Evolutionary conservation across 2,329 filamentous ascomycete genomes (phyloP).

Genomic region (Paraconiothyrium brasiliense): DNA sequence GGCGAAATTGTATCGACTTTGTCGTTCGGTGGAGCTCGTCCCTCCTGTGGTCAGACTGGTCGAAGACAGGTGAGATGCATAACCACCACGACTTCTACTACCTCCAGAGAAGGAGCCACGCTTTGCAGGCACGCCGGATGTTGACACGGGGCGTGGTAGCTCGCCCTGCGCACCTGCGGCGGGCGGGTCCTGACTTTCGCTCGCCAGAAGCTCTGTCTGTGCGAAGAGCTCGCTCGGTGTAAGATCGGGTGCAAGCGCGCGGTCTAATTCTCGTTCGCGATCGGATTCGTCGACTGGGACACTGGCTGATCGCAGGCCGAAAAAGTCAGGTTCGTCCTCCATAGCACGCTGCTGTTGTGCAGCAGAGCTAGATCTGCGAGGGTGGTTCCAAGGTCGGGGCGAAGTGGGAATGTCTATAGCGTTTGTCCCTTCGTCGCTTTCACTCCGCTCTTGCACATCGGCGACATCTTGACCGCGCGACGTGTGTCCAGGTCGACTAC

Average conservation of each 20-base stretch:
- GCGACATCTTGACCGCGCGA: conserved; percentile 39
- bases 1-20: conserved; percentile 56
- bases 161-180: conserved; percentile 38
- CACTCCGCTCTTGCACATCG: conserved; percentile 38
- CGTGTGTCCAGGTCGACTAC: conserved; percentile 44
- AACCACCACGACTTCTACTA: conserved; percentile 40
- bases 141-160: conserved; percentile 34
- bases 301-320: conserved; percentile 72
- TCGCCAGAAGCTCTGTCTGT: conserved; percentile 45
- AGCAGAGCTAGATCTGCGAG: conserved; percentile 73
- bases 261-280: conserved; percentile 51
- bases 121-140: conserved; percentile 40
- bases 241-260: conserved; percentile 58
- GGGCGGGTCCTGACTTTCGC: conserved; percentile 34
- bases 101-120: conserved; percentile 35
- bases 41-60: conserved; percentile 42
- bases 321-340: conserved; percentile 71
- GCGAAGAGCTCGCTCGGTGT: conserved; percentile 71
- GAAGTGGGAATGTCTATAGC: conserved; percentile 80
- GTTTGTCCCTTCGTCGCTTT: conserved; percentile 60
- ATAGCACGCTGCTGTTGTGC: conserved; percentile 72
- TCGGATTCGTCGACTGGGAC: conserved; percentile 68
- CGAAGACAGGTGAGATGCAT: conserved; percentile 45
- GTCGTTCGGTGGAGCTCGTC: conserved; percentile 47
- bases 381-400: conserved; percentile 63